Evolutionary conservation across 2,329 filamentous ascomycete species (phyloP).

Genomic region (Cladosporium austrohemisphaericum): DNA sequence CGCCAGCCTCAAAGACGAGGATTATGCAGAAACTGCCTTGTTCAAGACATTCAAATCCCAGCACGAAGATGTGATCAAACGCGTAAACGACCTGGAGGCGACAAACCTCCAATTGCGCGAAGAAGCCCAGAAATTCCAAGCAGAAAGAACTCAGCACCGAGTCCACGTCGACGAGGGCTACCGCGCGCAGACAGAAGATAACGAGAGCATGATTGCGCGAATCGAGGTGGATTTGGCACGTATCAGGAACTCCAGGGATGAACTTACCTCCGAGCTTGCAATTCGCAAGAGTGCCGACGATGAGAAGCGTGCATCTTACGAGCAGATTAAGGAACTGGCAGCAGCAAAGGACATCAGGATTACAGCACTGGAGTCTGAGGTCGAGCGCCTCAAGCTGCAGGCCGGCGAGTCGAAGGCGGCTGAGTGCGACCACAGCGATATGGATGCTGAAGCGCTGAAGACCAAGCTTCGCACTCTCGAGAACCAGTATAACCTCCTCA

Average conservation of each 20-base stretch:
- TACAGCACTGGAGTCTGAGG: conserved; percentile 73
- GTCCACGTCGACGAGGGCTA: conserved; percentile 77
- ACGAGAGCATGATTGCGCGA: conserved; percentile 75
- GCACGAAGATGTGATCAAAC: conserved; percentile 87
- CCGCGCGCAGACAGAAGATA: conserved; percentile 67
- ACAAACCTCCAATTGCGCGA: conserved; percentile 80
- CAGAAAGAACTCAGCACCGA: conserved; percentile 79
- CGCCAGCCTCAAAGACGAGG: conserved; percentile 78
- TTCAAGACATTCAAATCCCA: conserved; percentile 90
- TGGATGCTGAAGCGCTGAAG: conserved; percentile 68
- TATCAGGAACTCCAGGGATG: conserved; percentile 79
- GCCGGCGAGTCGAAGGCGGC: conserved; percentile 44
- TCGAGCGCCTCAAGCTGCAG: conserved; percentile 64
- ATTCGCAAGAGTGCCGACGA: conserved; percentile 77
- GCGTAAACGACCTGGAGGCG: conserved; percentile 86
- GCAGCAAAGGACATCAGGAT: conserved; percentile 79
- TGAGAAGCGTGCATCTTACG: conserved; percentile 64
- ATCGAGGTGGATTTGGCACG: conserved; percentile 82
- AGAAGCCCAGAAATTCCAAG: conserved; percentile 78
- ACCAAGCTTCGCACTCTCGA: conserved; percentile 70
- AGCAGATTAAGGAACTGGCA: conserved; percentile 76
- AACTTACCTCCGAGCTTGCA: conserved; percentile 74
- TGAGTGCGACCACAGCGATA: conserved; percentile 32
- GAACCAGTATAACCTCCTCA: conserved; percentile 77
- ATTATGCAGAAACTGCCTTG: conserved; percentile 86